A percentile compares a stretch with the other conserved stretches of the same genome.
Evolutionary conservation across 148 eudicot species (phyloP).

Genomic region (Camellia japonica): DNA sequence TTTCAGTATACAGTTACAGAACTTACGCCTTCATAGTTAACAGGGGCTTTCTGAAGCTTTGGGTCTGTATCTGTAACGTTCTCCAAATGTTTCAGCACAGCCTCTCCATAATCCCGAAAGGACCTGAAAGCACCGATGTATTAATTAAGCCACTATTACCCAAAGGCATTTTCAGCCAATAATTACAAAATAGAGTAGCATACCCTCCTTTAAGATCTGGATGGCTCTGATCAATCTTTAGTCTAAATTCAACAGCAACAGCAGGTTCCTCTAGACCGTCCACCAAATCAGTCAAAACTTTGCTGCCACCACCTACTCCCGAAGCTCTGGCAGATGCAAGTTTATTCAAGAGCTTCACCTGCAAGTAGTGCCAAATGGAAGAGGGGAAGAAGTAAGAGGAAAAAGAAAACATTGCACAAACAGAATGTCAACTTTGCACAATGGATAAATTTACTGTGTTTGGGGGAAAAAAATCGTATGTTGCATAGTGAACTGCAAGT

Average conservation of each 20-base stretch:
- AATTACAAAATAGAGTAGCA: conserved; percentile 21
- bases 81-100: conserved; percentile 73
- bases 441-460: neutral
- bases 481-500: neutral
- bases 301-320: conserved; percentile 71
- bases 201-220: conserved; percentile 91
- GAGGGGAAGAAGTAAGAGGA: neutral
- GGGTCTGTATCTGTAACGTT: conserved; percentile 58
- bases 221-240: conserved; percentile 81
- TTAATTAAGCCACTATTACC: conserved; percentile 16
- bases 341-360: conserved; percentile 94
- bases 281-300: conserved; percentile 85
- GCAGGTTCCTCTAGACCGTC: conserved; percentile 82
- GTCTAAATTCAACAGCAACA: conserved; percentile 72
- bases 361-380: conserved; percentile 13
- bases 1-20: conserved; percentile 3
- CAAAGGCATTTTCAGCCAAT: neutral
- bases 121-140: conserved; percentile 49
- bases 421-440: neutral
- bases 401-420: neutral
- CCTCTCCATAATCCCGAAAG: conserved; percentile 88
- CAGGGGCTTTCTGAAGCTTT: conserved; percentile 76
- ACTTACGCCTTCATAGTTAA: conserved; percentile 97
- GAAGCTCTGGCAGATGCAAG: conserved; percentile 89
- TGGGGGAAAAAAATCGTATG: neutral